These are phyloP conservation scores for Dryadomyces sulphureus DNA, from an alignment of 2,329 filamentous ascomycete genomes.

Conservation along the genomic window DNA sequence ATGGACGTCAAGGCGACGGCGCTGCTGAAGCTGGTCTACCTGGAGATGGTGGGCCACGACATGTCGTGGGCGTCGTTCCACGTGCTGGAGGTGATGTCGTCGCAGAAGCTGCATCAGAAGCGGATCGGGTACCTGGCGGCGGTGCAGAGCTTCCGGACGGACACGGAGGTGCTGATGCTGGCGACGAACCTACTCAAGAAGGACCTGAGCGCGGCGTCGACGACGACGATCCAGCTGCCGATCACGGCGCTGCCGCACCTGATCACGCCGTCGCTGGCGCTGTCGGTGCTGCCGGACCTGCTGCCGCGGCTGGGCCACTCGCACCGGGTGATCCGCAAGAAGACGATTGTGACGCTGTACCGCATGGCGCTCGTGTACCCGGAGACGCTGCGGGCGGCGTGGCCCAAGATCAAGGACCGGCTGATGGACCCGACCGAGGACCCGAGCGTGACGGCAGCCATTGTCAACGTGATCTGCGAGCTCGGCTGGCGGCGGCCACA, in stretches of 20 bases:
- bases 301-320: constrained; percentile 78
- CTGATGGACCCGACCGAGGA: constrained; percentile 84
- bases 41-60: constrained; percentile 98
- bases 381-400: constrained; percentile 78
- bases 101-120: constrained; percentile 86
- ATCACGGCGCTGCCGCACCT: constrained; percentile 87
- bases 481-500: constrained; percentile 85
- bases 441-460: constrained; percentile 83
- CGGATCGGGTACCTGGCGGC: constrained; percentile 88
- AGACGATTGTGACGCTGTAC: constrained; percentile 90
- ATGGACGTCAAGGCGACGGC: constrained; percentile 97
- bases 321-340: constrained; percentile 76
- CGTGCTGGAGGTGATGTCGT: constrained; percentile 97
- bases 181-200: constrained; percentile 96
- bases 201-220: constrained; percentile 60
- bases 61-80: constrained; percentile 99
- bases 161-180: constrained; percentile 95
- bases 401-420: constrained; percentile 94
- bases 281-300: constrained; percentile 76
- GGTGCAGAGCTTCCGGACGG: constrained; percentile 87
- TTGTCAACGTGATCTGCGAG: constrained; percentile 94
- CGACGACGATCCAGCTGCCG: constrained; percentile 69
- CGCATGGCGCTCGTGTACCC: constrained; percentile 91
- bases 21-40: constrained; percentile 86
- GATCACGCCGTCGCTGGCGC: constrained; percentile 80